Evolutionary conservation across 805 yeast genomes (phyloP).

Genomic region (Wickerhamiella bombiphila): DNA sequence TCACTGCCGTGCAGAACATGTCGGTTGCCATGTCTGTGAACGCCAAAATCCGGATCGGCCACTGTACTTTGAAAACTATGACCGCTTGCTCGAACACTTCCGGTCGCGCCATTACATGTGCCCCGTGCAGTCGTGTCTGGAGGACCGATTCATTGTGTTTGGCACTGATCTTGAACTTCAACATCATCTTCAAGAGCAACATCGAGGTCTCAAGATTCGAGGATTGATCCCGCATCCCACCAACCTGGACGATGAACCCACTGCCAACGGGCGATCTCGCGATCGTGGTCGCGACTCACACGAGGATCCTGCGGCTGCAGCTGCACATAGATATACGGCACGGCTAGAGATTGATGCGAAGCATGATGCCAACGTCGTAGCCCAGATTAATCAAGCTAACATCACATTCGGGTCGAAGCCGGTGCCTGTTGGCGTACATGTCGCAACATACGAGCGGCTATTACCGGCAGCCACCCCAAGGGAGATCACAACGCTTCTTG

Average conservation of each 20-base stretch:
- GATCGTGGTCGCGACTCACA: not conserved
- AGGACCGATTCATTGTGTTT: slow-evolving; percentile 83
- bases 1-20: slow-evolving; percentile 76
- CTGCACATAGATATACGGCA: slow-evolving; percentile 12
- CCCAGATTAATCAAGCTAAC: slow-evolving; percentile 14
- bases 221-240: slow-evolving; percentile 14
- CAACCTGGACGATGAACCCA: slow-evolving; percentile 10
- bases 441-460: slow-evolving; percentile 15
- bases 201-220: slow-evolving; percentile 42
- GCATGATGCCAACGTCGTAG: slow-evolving; percentile 21
- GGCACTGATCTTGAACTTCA: slow-evolving; percentile 71
- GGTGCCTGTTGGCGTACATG: slow-evolving; percentile 15
- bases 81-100: slow-evolving; percentile 63
- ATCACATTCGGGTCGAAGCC: slow-evolving; percentile 11
- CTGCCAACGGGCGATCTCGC: slow-evolving; percentile 7
- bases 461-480: slow-evolving; percentile 5
- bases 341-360: slow-evolving; percentile 20
- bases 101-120: slow-evolving; percentile 61
- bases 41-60: slow-evolving; percentile 39
- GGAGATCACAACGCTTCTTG: slow-evolving; percentile 15
- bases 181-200: slow-evolving; percentile 78
- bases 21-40: slow-evolving; percentile 82
- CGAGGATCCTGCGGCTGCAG: not conserved
- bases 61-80: slow-evolving; percentile 65
- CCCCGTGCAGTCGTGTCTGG: slow-evolving; percentile 61